Conservation (phyloP, 23 red algal genomes). For the Agarophyton chilense region DNA sequence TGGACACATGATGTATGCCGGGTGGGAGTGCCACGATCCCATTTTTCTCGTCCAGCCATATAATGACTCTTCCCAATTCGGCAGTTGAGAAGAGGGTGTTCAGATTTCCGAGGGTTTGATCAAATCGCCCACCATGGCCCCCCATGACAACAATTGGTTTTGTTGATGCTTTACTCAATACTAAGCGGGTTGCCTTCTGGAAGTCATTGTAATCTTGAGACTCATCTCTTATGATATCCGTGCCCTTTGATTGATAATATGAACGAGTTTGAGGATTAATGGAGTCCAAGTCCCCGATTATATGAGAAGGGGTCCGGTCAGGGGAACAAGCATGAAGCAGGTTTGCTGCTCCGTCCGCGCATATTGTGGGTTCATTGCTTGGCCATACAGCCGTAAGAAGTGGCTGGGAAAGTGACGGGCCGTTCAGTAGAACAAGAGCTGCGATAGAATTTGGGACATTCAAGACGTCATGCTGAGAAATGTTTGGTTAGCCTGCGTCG, state of each 20-base stretch:
- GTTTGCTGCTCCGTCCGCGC: conserved; percentile 63
- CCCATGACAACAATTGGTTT: conserved; percentile 63
- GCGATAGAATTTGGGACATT: conserved; percentile 14
- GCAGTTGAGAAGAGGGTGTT: conserved; percentile 49
- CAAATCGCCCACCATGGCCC: conserved; percentile 65
- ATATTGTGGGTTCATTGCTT: conserved; percentile 1
- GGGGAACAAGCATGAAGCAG: background rate
- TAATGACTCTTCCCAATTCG: conserved; percentile 17
- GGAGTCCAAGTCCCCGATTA: conserved; percentile 77
- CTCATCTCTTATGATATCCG: conserved; percentile 7
- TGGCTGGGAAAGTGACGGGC: background rate
- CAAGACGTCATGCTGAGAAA: background rate
- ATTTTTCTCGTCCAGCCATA: conserved; percentile 52
- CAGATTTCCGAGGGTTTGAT: conserved; percentile 76
- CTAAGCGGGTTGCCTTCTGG: conserved; percentile 52
- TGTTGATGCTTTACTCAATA: background rate
- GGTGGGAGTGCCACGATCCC: conserved; percentile 5
- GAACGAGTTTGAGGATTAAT: conserved; percentile 6
- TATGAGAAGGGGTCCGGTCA: background rate
- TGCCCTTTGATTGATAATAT: conserved; percentile 46
- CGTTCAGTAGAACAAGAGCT: conserved; percentile 59
- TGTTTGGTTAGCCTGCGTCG: background rate
- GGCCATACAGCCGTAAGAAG: conserved; percentile 38
- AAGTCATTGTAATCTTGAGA: conserved; percentile 69
- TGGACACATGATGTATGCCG: conserved; percentile 51